phyloP scores from a whole-genome alignment of 2,329 filamentous ascomycete genomes.

The Gliomastix tumulicola region DNA sequence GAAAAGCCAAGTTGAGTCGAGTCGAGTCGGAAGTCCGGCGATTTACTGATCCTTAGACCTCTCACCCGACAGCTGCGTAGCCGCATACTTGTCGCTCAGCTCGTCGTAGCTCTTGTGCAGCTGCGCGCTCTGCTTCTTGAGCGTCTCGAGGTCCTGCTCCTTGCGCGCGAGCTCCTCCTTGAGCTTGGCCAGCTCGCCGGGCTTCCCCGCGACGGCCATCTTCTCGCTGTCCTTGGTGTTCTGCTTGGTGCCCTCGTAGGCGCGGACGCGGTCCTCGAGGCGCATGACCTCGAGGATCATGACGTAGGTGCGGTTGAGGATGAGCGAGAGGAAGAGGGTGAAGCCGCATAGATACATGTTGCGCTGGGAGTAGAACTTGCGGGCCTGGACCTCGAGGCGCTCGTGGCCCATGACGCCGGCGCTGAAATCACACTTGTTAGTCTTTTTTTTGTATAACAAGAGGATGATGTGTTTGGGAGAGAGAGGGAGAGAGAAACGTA shows the following conservation, averaged over 20 bases:
- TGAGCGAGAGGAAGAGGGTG: conserved; percentile 96
- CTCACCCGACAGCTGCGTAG: conserved; percentile 41
- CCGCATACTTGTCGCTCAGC: conserved; percentile 74
- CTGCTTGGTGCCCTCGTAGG: conserved; percentile 54
- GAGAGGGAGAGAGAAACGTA: conserved; percentile 27
- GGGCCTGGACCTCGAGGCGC: conserved; percentile 95
- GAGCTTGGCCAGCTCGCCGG: conserved; percentile 66
- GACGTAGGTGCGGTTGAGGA: conserved; percentile 97
- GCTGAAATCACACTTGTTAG: conserved; percentile 15
- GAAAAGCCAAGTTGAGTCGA: no score
- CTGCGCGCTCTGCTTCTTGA: conserved; percentile 89
- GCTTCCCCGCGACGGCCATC: conserved; percentile 63
- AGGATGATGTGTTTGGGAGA: neutral
- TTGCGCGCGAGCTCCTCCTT: conserved; percentile 69
- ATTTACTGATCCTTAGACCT: conserved; percentile 55
- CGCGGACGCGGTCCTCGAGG: conserved; percentile 86
- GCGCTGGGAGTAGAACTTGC: conserved; percentile 99
- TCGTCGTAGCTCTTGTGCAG: conserved; percentile 80
- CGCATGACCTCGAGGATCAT: conserved; percentile 91
- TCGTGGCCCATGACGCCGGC: conserved; percentile 79
- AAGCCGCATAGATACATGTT: conserved; percentile 99
- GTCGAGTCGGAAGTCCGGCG: no score
- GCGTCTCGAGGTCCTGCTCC: conserved; percentile 73
- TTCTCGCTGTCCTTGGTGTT: conserved; percentile 63
- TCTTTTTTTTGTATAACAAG: no score